Conservation (phyloP, 2,329 filamentous ascomycete genomes). For the Teratosphaeria nubilosa region DNA sequence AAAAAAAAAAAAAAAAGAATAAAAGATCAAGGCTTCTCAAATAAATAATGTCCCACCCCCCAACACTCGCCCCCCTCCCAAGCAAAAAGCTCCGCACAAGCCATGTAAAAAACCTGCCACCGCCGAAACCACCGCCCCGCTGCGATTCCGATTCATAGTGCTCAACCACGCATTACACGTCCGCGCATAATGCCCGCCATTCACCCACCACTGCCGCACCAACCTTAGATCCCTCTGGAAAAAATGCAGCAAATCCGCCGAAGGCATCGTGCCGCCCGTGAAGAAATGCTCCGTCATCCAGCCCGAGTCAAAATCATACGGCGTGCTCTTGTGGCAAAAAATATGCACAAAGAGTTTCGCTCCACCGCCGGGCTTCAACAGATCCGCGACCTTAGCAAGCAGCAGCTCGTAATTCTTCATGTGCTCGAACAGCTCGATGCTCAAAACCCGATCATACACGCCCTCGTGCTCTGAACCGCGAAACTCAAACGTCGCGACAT, state of each 20-base stretch:
- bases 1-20: too few relatives aligned
- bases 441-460: constrained; percentile 54
- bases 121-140: constrained; percentile 54
- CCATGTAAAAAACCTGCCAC: constrained; percentile 65
- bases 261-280: constrained; percentile 63
- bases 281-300: constrained; percentile 71
- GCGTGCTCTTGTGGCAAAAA: constrained; percentile 53
- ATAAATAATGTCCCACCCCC: constrained; percentile 58
- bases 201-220: constrained; percentile 60
- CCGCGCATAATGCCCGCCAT: constrained; percentile 56
- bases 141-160: constrained; percentile 50
- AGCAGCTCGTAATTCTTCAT: constrained; percentile 64
- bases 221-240: constrained; percentile 55
- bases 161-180: constrained; percentile 61
- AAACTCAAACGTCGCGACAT: constrained; percentile 58
- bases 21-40: constrained; percentile 41
- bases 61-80: constrained; percentile 56
- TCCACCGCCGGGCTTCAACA: constrained; percentile 43
- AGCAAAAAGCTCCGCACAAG: constrained; percentile 59
- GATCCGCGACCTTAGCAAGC: constrained; percentile 51
- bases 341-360: constrained; percentile 63
- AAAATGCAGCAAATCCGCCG: constrained; percentile 54
- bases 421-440: constrained; percentile 64
- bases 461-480: constrained; percentile 29
- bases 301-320: constrained; percentile 60